phyloP scores from a whole-genome alignment of 2,329 filamentous ascomycete species.

The Penicillium sp. region DNA sequence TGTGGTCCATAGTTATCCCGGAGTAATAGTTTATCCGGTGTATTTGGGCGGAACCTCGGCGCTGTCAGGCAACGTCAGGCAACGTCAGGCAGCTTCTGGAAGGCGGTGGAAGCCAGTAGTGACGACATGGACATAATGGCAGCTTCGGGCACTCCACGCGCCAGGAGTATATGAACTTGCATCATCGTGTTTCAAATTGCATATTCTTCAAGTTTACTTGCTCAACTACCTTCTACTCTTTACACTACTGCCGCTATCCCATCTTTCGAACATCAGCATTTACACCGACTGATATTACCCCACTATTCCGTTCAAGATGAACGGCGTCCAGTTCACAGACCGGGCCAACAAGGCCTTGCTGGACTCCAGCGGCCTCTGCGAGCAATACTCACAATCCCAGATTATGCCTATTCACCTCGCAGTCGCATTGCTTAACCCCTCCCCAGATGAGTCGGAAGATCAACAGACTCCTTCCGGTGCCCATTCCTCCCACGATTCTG shows the following conservation, averaged over 20 bases:
- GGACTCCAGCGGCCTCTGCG: constrained; percentile 81
- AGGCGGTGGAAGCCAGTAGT: constrained; percentile 35
- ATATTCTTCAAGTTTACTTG: neutral
- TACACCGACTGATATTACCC: constrained; percentile 3
- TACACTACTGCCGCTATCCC: neutral
- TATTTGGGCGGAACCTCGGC: neutral
- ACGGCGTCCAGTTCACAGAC: constrained; percentile 75
- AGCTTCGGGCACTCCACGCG: constrained; percentile 14
- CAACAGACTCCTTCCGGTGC: constrained; percentile 58
- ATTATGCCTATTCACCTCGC: constrained; percentile 87
- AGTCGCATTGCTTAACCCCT: constrained; percentile 50
- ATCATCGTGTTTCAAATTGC: constrained; percentile 3
- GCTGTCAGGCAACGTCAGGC: constrained; percentile 2
- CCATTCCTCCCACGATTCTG: constrained; percentile 63
- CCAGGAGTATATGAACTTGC: constrained; percentile 22
- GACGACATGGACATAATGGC: constrained; percentile 28
- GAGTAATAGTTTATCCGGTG: neutral
- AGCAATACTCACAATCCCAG: constrained; percentile 88
- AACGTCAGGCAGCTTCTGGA: constrained; percentile 29
- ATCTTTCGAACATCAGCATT: neutral
- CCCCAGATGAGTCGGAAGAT: constrained; percentile 65
- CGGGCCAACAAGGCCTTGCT: constrained; percentile 83
- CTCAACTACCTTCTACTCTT: neutral
- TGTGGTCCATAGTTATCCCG: neutral
- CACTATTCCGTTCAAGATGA: constrained; percentile 33